Percentiles rank a stretch among this genome's conserved stretches.
Evolutionary conservation across 306 rosid genomes (phyloP).

Genomic region (Begonia peltatifolia): DNA sequence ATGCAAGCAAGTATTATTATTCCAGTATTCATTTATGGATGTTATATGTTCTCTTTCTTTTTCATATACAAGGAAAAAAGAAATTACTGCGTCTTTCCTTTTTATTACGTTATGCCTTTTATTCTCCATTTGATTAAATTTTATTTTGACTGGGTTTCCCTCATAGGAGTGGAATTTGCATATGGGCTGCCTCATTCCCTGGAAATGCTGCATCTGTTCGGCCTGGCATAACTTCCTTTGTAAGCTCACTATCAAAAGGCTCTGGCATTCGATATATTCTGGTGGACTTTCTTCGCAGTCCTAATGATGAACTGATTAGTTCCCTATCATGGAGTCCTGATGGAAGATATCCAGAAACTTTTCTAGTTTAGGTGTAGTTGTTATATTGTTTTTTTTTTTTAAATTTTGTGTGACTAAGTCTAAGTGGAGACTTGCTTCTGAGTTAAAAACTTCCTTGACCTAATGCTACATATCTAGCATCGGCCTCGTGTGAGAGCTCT

Average conservation of each 20-base stretch:
- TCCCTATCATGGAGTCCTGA: slow-evolving; percentile 93
- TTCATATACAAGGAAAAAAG: no score
- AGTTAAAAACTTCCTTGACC: slow-evolving; percentile 37
- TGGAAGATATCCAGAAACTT: slow-evolving; percentile 76
- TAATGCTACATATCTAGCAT: slow-evolving; percentile 56
- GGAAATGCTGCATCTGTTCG: slow-evolving; percentile 77
- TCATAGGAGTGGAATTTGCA: slow-evolving; percentile 61
- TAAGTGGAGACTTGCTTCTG: background rate
- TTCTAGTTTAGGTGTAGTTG: no score
- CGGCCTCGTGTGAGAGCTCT: slow-evolving; percentile 81
- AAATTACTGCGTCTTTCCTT: background rate
- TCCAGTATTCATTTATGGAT: slow-evolving; percentile 8
- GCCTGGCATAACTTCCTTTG: slow-evolving; percentile 55
- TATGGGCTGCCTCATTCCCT: slow-evolving; percentile 93
- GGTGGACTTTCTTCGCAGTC: slow-evolving; percentile 72
- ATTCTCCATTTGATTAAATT: background rate
- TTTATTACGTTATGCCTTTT: slow-evolving; percentile 1
- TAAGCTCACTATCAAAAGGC: slow-evolving; percentile 73
- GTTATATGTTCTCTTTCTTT: background rate
- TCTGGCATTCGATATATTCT: slow-evolving; percentile 65
- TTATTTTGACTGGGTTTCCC: slow-evolving; percentile 10
- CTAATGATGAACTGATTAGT: slow-evolving; percentile 56
- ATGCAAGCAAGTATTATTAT: slow-evolving; percentile 65
- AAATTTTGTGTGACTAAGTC: background rate
- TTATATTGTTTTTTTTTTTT: no score